A percentile compares a stretch with the other conserved stretches of the same genome.
phyloP scores from a whole-genome alignment of 2,329 filamentous ascomycete species.

The Paecilomyces sp. region DNA sequence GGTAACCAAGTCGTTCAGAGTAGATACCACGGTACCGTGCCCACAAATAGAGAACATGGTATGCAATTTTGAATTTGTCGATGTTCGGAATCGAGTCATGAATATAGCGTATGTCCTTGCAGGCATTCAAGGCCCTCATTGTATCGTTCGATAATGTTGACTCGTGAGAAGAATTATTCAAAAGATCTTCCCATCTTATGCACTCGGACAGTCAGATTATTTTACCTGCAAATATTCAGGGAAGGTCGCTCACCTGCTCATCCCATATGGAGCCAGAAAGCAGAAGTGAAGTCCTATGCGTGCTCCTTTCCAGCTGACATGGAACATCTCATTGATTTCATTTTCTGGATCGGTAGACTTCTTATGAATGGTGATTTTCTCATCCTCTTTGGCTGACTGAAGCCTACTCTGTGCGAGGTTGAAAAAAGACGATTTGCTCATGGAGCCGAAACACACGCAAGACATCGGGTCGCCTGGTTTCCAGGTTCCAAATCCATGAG shows the following conservation, averaged over 20 bases:
- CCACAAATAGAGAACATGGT: slow-evolving; percentile 57
- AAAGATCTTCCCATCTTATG: slow-evolving; percentile 29
- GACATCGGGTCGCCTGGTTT: slow-evolving; percentile 56
- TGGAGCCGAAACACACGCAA: slow-evolving; percentile 57
- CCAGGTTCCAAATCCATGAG: slow-evolving; percentile 59
- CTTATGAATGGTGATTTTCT: slow-evolving; percentile 46
- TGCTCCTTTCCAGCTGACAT: slow-evolving; percentile 48
- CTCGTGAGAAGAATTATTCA: slow-evolving; percentile 40
- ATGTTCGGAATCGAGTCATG: slow-evolving; percentile 54
- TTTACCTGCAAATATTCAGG: background rate
- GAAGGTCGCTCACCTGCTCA: background rate
- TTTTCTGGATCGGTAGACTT: slow-evolving; percentile 43
- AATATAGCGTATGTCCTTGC: slow-evolving; percentile 56
- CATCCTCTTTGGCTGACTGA: slow-evolving; percentile 33
- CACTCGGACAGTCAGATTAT: slow-evolving; percentile 18
- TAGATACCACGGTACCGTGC: slow-evolving; percentile 57
- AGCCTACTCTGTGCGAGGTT: slow-evolving; percentile 50
- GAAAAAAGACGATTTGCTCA: slow-evolving; percentile 57
- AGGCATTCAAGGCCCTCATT: slow-evolving; percentile 57
- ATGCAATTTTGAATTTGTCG: slow-evolving; percentile 50
- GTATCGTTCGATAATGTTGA: slow-evolving; percentile 52
- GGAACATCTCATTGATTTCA: slow-evolving; percentile 56
- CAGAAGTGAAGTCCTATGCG: background rate
- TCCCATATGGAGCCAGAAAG: background rate
- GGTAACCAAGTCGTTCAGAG: slow-evolving; percentile 56